Evolutionary conservation across 306 rosid species (phyloP).

Genomic region (Mimosa pudica): DNA sequence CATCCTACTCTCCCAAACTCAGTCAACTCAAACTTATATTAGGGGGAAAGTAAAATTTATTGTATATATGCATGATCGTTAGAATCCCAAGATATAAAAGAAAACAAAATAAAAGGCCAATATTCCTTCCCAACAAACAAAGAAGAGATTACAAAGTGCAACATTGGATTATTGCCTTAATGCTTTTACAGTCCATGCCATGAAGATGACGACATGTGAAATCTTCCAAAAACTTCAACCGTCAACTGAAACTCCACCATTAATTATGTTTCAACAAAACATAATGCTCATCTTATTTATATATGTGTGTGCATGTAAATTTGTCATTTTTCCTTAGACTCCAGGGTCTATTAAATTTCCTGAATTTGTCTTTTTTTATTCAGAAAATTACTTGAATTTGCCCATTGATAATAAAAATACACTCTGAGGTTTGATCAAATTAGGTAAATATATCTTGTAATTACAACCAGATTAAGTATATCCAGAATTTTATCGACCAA

Average conservation of each 20-base stretch:
- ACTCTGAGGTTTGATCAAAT: too few species aligned
- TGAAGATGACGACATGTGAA: not conserved
- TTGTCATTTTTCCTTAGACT: not conserved
- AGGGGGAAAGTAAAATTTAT: too few species aligned
- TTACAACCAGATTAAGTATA: too few species aligned
- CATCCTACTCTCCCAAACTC: too few species aligned
- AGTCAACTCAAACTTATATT: too few species aligned
- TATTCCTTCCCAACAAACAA: not conserved
- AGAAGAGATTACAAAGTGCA: not conserved
- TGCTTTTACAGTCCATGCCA: not conserved
- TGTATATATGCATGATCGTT: not conserved
- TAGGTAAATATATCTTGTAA: too few species aligned
- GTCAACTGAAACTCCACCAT: not conserved
- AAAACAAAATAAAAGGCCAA: constrained; percentile 25
- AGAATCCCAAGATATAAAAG: constrained; percentile 48
- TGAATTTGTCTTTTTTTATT: not conserved
- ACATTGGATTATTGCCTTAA: not conserved
- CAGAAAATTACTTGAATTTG: too few species aligned
- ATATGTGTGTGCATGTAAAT: not conserved
- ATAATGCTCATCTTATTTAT: not conserved
- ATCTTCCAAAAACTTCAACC: not conserved
- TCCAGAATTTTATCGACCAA: not conserved
- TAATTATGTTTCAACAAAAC: not conserved
- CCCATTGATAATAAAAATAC: too few species aligned
- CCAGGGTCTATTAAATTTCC: not conserved